Base-by-base conservation (phyloP, 306 rosid genomes). In the Citrullus mucosospermus region DNA sequence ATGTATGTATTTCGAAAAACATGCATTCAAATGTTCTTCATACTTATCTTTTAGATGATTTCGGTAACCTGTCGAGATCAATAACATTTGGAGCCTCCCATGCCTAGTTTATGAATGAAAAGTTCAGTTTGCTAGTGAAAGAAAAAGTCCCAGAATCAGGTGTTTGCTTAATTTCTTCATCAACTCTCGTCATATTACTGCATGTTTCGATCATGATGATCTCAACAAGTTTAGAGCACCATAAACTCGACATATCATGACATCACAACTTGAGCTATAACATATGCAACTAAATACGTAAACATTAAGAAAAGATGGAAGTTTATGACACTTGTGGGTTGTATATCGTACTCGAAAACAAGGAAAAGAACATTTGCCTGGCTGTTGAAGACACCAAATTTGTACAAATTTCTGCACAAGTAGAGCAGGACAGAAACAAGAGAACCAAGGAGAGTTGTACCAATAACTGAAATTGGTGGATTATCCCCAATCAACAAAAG, bases 401-500 rank as follows among this genome's bases (percentile, higher is more conserved):
- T 63, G 46, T 63, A 34, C 71, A 63, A 63, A 16, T 16, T 34
- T 5, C 46, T n/a, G 30, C 73, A 41, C 4, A 67, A 48, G 14
- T 43, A 20, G 72, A 62, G 69, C 8, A 17, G 50, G 16, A 17
- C 6, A 18, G 17, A 68, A 15, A 41, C 36, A 18, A 3, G 54
- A 46, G 41, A 72, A 8, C 43, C 8, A 18, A 43, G n/a, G 22
- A 72, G 60, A 25, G 1, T 44, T 46, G 59, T 4, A 72, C 22
- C 5, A 9, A 15, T 71, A 71, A 28, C n/a, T 71, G 43, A 34
- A 30, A 0, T 39, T 39, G 30, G 0, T 28, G 44, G 2, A 56
- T 57, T 80, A 91, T 28, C 96, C 91, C 95, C 96, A 93, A 17
- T 90, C 95, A 18, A 89, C 70, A 61, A 81, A 86, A 38, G 93